Evolutionary conservation across 805 yeast species (phyloP).

Genomic region (Soucietia sequanensis): DNA sequence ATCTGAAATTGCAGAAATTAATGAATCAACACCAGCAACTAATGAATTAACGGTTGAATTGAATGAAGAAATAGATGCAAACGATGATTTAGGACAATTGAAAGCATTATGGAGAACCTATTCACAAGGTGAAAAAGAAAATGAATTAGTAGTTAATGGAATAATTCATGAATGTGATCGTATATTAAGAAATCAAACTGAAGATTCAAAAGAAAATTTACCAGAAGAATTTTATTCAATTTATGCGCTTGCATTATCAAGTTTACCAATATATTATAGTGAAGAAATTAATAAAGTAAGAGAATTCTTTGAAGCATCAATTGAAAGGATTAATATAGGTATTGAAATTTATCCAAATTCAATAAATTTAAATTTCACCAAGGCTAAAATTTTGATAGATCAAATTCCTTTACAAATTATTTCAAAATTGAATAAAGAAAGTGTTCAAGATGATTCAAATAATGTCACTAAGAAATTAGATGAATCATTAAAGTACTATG

Average conservation of each 20-base stretch:
- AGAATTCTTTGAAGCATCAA: conserved; percentile 66
- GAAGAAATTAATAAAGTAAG: conserved; percentile 33
- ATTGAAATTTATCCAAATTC: conserved; percentile 48
- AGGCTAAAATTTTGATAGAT: conserved; percentile 53
- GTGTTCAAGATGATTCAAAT: conserved; percentile 28
- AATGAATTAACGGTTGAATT: conserved; percentile 56
- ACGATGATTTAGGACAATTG: conserved; percentile 78
- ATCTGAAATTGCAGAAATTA: conserved; percentile 15
- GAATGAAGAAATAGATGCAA: conserved; percentile 65
- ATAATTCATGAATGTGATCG: conserved; percentile 92
- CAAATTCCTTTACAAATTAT: conserved; percentile 60
- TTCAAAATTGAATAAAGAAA: conserved; percentile 44
- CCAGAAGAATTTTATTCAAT: conserved; percentile 64
- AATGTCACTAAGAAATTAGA: conserved; percentile 42
- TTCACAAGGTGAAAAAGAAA: conserved; percentile 52
- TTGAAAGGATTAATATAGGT: conserved; percentile 68
- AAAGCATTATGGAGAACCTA: conserved; percentile 71
- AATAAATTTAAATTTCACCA: conserved; percentile 48
- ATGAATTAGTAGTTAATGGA: conserved; percentile 71
- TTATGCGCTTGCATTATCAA: conserved; percentile 71
- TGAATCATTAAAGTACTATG: conserved; percentile 46
- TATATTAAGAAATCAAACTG: conserved; percentile 50
- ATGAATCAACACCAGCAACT: conserved; percentile 8
- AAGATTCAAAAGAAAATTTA: conserved; percentile 12
- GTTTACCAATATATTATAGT: conserved; percentile 56